Evolutionary conservation across 202 grass and related monocot species (phyloP).

Genomic region (Musa balbisiana): DNA sequence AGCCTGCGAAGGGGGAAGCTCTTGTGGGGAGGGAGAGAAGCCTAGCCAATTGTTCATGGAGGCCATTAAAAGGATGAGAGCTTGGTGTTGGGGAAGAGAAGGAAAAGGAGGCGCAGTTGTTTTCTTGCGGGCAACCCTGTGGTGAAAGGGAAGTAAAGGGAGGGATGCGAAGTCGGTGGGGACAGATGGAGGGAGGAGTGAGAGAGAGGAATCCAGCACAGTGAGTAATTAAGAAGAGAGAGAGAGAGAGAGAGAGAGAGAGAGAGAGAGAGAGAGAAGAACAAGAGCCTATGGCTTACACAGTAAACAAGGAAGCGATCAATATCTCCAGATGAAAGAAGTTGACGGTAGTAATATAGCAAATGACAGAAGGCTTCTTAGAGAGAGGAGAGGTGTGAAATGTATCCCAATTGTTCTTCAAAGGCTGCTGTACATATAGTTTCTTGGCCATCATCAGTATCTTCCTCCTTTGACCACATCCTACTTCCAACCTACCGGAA

Average conservation of each 20-base stretch:
- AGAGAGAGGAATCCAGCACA: not conserved
- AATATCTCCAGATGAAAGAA: no score
- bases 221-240: not conserved
- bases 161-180: not conserved
- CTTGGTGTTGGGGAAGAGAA: not conserved
- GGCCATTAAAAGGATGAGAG: not conserved
- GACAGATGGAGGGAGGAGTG: not conserved
- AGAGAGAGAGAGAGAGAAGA: not conserved
- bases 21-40: slow-evolving; percentile 27
- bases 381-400: not conserved
- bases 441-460: not conserved
- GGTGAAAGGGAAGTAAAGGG: not conserved
- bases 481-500: not conserved
- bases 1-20: slow-evolving; percentile 24
- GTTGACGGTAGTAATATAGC: no score
- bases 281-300: not conserved
- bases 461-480: not conserved
- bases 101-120: not conserved
- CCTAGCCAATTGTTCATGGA: slow-evolving; percentile 12
- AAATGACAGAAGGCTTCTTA: no score
- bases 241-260: not conserved
- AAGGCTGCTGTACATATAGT: not conserved
- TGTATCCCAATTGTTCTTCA: not conserved
- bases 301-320: no score
- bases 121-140: not conserved